phyloP scores from a whole-genome alignment of 1,284 basidiomycete species.

The Austroboletus novae-zelandiae region DNA sequence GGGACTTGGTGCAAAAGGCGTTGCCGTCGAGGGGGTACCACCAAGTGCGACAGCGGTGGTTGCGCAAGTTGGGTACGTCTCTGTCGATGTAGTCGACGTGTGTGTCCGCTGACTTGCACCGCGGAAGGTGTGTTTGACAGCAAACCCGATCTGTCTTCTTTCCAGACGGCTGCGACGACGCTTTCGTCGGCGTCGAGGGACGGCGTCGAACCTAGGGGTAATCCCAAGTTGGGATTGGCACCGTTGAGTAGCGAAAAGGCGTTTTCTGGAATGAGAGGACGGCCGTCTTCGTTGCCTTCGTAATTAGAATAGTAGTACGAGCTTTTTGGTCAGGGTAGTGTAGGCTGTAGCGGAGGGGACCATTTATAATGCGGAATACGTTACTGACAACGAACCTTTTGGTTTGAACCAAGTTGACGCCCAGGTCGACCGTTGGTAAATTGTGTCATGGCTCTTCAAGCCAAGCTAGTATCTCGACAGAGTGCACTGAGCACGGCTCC shows the following conservation, averaged over 20 bases:
- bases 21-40: conserved; percentile 38
- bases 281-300: conserved; percentile 19
- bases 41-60: conserved; percentile 40
- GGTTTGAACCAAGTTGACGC: too few species aligned
- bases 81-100: neutral
- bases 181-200: conserved; percentile 21
- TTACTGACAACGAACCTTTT: too few species aligned
- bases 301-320: conserved; percentile 4
- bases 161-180: conserved; percentile 27
- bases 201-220: conserved; percentile 25
- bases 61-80: conserved; percentile 36
- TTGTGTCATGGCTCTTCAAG: too few species aligned
- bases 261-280: conserved; percentile 21
- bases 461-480: too few species aligned
- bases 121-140: conserved; percentile 36
- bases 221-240: conserved; percentile 35
- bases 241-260: conserved; percentile 34
- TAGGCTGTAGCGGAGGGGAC: too few species aligned
- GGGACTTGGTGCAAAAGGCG: conserved; percentile 40
- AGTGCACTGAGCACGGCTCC: too few species aligned
- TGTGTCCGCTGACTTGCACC: neutral
- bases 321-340: too few species aligned
- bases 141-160: conserved; percentile 35
- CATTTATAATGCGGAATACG: too few species aligned
- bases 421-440: too few species aligned